These are phyloP conservation scores for Xylaria palmicola DNA, from an alignment of 495 filamentous ascomycete genomes.

Conservation along the genomic window DNA sequence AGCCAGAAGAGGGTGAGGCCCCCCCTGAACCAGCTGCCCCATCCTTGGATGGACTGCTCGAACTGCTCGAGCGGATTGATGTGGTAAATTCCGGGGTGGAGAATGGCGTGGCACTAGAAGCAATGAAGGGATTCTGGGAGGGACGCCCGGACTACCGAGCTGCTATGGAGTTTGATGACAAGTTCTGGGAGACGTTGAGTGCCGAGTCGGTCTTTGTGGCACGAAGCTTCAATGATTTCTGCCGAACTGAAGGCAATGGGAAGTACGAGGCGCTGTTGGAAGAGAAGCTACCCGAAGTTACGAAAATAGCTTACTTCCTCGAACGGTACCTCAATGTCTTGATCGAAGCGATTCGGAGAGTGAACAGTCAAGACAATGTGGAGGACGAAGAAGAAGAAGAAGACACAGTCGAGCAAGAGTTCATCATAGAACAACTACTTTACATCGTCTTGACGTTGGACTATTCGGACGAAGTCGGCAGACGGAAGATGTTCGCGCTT, in stretches of 20 bases:
- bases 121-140: conserved; percentile 95
- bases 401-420: conserved; percentile 81
- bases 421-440: conserved; percentile 90
- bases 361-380: conserved; percentile 52
- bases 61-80: conserved; percentile 92
- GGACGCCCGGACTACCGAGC: conserved; percentile 88
- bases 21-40: conserved; percentile 56
- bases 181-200: conserved; percentile 82
- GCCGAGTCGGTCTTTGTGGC: conserved; percentile 86
- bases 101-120: conserved; percentile 84
- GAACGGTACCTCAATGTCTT: conserved; percentile 75
- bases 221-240: conserved; percentile 92
- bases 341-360: conserved; percentile 62
- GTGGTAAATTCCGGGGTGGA: conserved; percentile 86
- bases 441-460: conserved; percentile 89
- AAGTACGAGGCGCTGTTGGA: conserved; percentile 73
- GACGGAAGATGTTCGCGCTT: conserved; percentile 90
- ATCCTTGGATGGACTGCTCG: conserved; percentile 73
- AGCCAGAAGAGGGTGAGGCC: conserved; percentile 46
- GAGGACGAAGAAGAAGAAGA: conserved; percentile 74
- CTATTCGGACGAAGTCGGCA: conserved; percentile 91
- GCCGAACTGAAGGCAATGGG: conserved; percentile 64
- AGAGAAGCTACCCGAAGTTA: conserved; percentile 94
- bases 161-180: conserved; percentile 74
- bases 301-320: conserved; percentile 78